Evolutionary conservation across 306 rosid species (phyloP).

Genomic region (Canavalia gladiata): DNA sequence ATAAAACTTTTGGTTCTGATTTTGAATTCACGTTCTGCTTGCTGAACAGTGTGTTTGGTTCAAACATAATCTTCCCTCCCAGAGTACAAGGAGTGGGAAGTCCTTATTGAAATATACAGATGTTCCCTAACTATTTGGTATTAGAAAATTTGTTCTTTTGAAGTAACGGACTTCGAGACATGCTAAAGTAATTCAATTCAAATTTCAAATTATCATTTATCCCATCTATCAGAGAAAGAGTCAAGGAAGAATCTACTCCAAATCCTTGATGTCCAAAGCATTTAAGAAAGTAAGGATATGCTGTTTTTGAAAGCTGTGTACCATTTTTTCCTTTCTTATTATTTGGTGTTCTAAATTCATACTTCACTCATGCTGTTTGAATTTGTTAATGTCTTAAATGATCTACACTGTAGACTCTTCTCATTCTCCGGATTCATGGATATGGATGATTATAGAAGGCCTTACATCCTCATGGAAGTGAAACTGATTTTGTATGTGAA

Average conservation of each 20-base stretch:
- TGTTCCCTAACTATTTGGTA: background rate
- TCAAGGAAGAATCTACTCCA: background rate
- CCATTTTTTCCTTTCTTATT: background rate
- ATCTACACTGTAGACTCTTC: background rate
- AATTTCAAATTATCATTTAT: background rate
- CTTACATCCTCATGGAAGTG: background rate
- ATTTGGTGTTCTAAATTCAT: background rate
- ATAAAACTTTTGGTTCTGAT: background rate
- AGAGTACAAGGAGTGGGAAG: background rate
- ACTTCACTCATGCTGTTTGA: background rate
- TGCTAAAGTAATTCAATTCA: background rate
- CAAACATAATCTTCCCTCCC: background rate
- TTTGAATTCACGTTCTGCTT: background rate
- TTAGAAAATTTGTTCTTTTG: background rate
- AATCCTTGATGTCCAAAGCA: constrained; percentile 3
- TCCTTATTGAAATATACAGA: constrained; percentile 9
- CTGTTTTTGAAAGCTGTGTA: background rate
- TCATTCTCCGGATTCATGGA: constrained; percentile 24
- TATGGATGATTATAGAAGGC: background rate
- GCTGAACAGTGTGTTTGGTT: background rate
- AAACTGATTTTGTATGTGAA: background rate
- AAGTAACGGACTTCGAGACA: background rate
- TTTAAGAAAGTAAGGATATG: background rate
- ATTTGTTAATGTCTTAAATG: background rate
- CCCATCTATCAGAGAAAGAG: background rate